Evolutionary conservation across 805 yeast genomes (phyloP).

Genomic region (Nakazawaea laoshanensis): DNA sequence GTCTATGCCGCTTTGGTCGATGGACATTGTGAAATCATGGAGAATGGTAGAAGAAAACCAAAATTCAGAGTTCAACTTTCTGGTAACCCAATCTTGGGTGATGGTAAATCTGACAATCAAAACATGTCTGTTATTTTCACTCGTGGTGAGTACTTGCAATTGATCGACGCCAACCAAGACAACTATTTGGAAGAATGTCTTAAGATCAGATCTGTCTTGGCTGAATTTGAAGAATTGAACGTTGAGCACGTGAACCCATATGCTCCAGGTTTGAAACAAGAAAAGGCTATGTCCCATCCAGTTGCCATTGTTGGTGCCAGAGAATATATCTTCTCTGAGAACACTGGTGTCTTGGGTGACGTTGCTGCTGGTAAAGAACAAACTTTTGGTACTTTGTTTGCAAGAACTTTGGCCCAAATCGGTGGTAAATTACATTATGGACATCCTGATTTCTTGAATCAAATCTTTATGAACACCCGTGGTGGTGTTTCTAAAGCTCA

Average conservation of each 20-base stretch:
- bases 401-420: conserved; percentile 75
- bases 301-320: conserved; percentile 85
- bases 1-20: conserved; percentile 73
- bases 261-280: conserved; percentile 61
- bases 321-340: conserved; percentile 82
- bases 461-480: conserved; percentile 72
- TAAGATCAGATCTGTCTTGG: conserved; percentile 72
- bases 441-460: conserved; percentile 79
- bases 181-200: conserved; percentile 80
- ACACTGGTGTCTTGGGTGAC: conserved; percentile 79
- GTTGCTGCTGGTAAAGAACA: conserved; percentile 90
- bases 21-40: conserved; percentile 69
- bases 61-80: conserved; percentile 70
- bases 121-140: conserved; percentile 73
- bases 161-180: conserved; percentile 84
- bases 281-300: conserved; percentile 44
- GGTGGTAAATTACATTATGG: conserved; percentile 87
- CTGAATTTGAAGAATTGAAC: conserved; percentile 74
- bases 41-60: conserved; percentile 68
- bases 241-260: conserved; percentile 77
- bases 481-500: conserved; percentile 88
- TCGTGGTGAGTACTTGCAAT: conserved; percentile 80
- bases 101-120: conserved; percentile 84
- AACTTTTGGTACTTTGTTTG: conserved; percentile 78
- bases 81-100: conserved; percentile 82